Evolutionary conservation across 345 rosid species (phyloP).

Genomic region (Syzygium grande): DNA sequence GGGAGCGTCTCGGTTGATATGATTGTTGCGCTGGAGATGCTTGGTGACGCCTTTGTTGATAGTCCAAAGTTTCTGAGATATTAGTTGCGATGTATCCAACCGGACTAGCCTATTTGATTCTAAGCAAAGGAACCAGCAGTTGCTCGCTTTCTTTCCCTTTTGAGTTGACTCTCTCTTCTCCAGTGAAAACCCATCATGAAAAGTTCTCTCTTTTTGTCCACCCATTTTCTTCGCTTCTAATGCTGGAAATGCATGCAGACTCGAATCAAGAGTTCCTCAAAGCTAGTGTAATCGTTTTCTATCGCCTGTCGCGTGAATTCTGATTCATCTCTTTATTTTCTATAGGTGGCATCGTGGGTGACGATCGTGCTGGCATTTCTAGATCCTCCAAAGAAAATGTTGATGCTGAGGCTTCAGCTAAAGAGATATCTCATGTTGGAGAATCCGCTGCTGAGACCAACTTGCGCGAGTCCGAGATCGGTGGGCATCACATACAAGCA

Average conservation of each 20-base stretch:
- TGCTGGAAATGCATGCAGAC: not conserved
- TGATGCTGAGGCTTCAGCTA: not conserved
- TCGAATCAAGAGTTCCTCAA: not conserved
- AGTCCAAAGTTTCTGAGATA: not conserved
- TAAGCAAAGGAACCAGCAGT: not conserved
- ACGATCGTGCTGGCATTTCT: not conserved
- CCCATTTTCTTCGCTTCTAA: not conserved
- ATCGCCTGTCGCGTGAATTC: not conserved
- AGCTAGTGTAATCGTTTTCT: not conserved
- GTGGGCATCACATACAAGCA: not conserved
- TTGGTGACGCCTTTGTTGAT: not conserved
- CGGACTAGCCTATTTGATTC: not conserved
- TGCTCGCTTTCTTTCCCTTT: not conserved
- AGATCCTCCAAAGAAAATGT: not conserved
- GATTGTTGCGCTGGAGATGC: not conserved
- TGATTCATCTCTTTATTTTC: not conserved
- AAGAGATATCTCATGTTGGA: not conserved
- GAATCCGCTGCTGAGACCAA: not conserved
- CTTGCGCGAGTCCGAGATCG: not conserved
- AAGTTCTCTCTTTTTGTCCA: not conserved
- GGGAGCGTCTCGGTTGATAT: not conserved
- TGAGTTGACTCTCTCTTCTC: not conserved
- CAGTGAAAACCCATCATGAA: not conserved
- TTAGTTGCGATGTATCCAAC: not conserved
- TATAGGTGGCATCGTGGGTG: not conserved